Evolutionary conservation across 225 moss, liverwort and hornwort species (phyloP), one percentile per base, ranked within the genome.

Genomic region (Marchantia polymorpha): DNA sequence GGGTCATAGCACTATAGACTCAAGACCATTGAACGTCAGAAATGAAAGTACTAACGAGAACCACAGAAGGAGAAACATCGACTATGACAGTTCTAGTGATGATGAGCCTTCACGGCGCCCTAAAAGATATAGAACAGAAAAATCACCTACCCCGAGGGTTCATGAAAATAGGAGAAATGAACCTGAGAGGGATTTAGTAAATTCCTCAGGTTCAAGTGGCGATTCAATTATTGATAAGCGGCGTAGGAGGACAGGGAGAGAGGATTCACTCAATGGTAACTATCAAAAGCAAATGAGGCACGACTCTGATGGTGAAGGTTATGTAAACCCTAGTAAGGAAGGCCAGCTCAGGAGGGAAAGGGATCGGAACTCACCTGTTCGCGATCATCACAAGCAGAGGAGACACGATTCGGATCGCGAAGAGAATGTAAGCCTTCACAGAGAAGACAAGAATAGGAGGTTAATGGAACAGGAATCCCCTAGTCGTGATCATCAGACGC

Each of bases 81-180:
- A 75, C 19, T 52, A 56, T 39, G 56, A 8, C 17, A 75, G 58
- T 58, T 58, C 75, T 55, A 75, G 75, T 22, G 75, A 75, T 10
- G 75, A 4, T 75, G 75, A 75, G 27, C 30, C 17, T 74, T 56
- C 54, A 2, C 55, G 39, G 25, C 56, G 13, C 29, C 55, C 16
- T 17, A 19, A 12, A 39, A 56, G 26, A 59, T 52, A 56, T 30
- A 75, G 16, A 31, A 31, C 58, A 29, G 26, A 17, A 56, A 30
- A 59, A 39, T 75, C 59, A 30, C 58, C 75, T 7, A 17, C 4
- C 11, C 20, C 22, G 30, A 75, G 59, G 20, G 31, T 0, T 17
- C 31, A 46, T 31, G 60, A 30, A 59, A 30, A 10, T 2, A 75
- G 58, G 59, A 75, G 56, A 46, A 19, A 59, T 31, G 75, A 39